A percentile compares a stretch with the other conserved stretches of the same genome.
These are phyloP conservation scores for Leucocoprinus sp. DNA, from an alignment of 768 basidiomycete species.

Conservation along the genomic window DNA sequence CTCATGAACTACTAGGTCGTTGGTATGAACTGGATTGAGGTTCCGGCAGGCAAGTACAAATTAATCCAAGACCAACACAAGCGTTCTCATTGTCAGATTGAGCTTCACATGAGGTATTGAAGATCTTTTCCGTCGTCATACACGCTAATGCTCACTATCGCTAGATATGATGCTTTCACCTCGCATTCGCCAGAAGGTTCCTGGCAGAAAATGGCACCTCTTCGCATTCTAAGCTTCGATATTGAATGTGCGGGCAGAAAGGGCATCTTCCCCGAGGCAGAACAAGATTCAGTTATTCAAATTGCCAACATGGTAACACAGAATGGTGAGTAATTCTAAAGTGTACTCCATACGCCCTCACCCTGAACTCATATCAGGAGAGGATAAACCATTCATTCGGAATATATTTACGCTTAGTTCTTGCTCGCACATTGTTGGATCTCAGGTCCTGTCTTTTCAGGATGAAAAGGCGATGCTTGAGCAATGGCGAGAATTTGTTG, in stretches of 20 bases:
- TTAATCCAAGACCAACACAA: conserved; percentile 49
- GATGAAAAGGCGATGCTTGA: conserved; percentile 69
- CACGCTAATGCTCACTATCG: neutral
- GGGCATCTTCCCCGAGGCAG: conserved; percentile 92
- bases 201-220: conserved; percentile 88
- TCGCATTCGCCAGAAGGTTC: conserved; percentile 88
- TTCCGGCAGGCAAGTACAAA: conserved; percentile 75
- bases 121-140: neutral
- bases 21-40: conserved; percentile 99
- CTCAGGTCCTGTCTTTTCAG: conserved; percentile 81
- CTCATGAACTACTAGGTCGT: conserved; percentile 51
- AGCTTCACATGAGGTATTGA: conserved; percentile 63
- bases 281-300: conserved; percentile 91
- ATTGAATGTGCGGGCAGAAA: conserved; percentile 98
- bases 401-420: conserved; percentile 95
- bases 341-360: neutral
- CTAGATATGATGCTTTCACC: conserved; percentile 75
- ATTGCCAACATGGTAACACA: conserved; percentile 99
- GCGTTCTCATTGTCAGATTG: conserved; percentile 82
- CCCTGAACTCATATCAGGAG: conserved; percentile 43
- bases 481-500: conserved; percentile 86
- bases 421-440: conserved; percentile 95
- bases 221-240: conserved; percentile 95
- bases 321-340: conserved; percentile 56
- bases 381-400: conserved; percentile 86